Evolutionary conservation across 139 green algal genomes (phyloP).

Genomic region (Pleodorina starrii): DNA sequence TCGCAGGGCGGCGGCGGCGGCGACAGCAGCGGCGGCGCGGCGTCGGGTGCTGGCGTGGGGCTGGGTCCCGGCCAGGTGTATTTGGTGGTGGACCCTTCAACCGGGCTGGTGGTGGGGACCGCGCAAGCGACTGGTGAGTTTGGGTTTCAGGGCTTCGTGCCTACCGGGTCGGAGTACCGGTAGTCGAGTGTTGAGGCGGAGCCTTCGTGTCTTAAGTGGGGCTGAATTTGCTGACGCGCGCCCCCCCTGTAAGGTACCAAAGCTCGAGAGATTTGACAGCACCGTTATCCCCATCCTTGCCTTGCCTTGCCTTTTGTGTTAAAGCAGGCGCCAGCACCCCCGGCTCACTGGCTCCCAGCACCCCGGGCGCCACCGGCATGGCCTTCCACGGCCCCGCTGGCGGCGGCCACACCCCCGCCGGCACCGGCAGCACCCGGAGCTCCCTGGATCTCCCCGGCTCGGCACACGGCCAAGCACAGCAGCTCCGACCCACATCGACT

Average conservation of each 20-base stretch:
- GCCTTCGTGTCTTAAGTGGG: no score
- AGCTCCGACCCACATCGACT: no score
- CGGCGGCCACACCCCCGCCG: conserved; percentile 6
- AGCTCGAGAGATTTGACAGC: no score
- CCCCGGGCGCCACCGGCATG: conserved; percentile 7
- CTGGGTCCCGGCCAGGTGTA: background rate
- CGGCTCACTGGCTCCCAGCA: conserved; percentile 6
- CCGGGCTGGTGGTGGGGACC: conserved; percentile 28
- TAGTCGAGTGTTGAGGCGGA: no score
- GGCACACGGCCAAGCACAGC: no score
- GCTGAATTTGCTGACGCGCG: no score
- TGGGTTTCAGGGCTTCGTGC: no score
- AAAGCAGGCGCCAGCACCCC: conserved; percentile 19
- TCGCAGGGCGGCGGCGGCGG: background rate
- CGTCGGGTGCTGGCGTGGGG: background rate
- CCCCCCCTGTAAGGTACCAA: no score
- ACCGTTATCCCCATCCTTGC: no score
- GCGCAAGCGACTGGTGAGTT: conserved; percentile 26
- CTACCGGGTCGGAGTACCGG: no score
- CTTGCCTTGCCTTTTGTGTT: no score
- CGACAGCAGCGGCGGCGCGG: background rate
- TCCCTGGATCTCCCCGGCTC: background rate
- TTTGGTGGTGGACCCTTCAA: conserved; percentile 35
- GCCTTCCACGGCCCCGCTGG: background rate
- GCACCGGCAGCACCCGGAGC: conserved; percentile 13